Conservation (phyloP, 1,284 basidiomycete genomes). For the Heliocybe sulcata region DNA sequence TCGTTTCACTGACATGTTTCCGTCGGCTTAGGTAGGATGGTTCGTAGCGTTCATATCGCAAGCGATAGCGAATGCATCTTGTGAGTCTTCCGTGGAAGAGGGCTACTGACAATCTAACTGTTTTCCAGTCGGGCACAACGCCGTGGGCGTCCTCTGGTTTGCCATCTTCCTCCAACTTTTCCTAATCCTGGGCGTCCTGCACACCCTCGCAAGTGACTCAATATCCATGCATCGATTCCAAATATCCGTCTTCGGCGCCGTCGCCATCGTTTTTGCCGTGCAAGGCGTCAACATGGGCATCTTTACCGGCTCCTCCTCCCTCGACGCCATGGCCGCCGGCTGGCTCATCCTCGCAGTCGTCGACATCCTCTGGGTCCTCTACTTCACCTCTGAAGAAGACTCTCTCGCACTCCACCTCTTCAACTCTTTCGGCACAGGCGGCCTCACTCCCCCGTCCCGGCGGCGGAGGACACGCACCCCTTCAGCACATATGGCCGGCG, state of each 20-base stretch:
- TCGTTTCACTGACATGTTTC: constrained; percentile 2
- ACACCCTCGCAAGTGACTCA: constrained; percentile 80
- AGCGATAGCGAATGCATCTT: constrained; percentile 54
- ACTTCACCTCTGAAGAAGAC: constrained; percentile 94
- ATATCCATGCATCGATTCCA: constrained; percentile 84
- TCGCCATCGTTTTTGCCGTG: constrained; percentile 86
- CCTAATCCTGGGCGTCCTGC: constrained; percentile 74
- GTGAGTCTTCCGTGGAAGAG: constrained; percentile 32
- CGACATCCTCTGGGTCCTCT: constrained; percentile 91
- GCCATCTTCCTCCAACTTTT: constrained; percentile 83
- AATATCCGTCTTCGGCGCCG: constrained; percentile 81
- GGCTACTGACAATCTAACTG: constrained; percentile 5
- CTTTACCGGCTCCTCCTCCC: constrained; percentile 42
- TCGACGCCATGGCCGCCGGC: constrained; percentile 84
- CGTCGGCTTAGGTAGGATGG: constrained; percentile 68
- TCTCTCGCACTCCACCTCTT: constrained; percentile 78
- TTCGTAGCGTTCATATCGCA: constrained; percentile 89
- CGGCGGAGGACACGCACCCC: constrained; percentile 52
- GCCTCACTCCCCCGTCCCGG: constrained; percentile 73
- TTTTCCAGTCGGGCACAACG: constrained; percentile 29
- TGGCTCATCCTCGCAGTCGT: constrained; percentile 91
- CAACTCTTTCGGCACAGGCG: constrained; percentile 82
- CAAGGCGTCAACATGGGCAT: constrained; percentile 67
- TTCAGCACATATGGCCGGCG: constrained; percentile 52
- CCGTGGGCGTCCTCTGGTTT: constrained; percentile 83